Conservation (phyloP, 1,284 basidiomycete genomes). For the Testicularia cyperi region DNA sequence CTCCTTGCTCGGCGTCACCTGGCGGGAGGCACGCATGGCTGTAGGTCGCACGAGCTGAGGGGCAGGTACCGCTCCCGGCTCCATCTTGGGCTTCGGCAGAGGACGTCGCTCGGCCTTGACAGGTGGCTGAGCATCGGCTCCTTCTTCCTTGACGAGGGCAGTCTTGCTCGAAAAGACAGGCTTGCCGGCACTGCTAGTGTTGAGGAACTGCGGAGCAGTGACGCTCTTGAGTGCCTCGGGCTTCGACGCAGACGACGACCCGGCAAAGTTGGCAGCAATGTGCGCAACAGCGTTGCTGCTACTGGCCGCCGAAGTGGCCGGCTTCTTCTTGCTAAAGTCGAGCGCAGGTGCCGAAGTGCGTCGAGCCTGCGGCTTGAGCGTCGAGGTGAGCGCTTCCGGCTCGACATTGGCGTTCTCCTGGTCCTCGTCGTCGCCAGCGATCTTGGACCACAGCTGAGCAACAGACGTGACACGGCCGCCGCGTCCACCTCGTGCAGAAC, state of each 20-base stretch:
- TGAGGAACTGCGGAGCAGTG: slow-evolving; percentile 38
- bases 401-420: slow-evolving; percentile 1
- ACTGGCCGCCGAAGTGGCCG: slow-evolving; percentile 7
- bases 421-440: slow-evolving; percentile 34
- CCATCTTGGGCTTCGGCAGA: slow-evolving; percentile 21
- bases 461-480: slow-evolving; percentile 75
- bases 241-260: slow-evolving; percentile 3
- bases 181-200: slow-evolving; percentile 31
- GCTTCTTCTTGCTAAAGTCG: slow-evolving; percentile 43
- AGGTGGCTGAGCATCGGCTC: not conserved
- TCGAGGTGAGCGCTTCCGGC: slow-evolving; percentile 16
- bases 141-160: slow-evolving; percentile 19
- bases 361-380: slow-evolving; percentile 42
- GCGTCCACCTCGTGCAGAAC: slow-evolving; percentile 74
- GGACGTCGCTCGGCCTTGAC: slow-evolving; percentile 20
- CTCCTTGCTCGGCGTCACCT: no score
- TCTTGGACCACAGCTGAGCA: slow-evolving; percentile 70
- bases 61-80: slow-evolving; percentile 19
- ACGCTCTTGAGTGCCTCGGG: slow-evolving; percentile 31
- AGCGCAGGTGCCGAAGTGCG: slow-evolving; percentile 38
- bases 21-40: slow-evolving; percentile 24
- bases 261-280: slow-evolving; percentile 19
- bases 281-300: slow-evolving; percentile 17
- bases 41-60: slow-evolving; percentile 22
- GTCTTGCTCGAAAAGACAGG: slow-evolving; percentile 36